A percentile compares a stretch with the other conserved stretches of the same genome.
Evolutionary conservation across 2,329 filamentous ascomycete genomes (phyloP).

Genomic region (Aspergillus awamori): DNA sequence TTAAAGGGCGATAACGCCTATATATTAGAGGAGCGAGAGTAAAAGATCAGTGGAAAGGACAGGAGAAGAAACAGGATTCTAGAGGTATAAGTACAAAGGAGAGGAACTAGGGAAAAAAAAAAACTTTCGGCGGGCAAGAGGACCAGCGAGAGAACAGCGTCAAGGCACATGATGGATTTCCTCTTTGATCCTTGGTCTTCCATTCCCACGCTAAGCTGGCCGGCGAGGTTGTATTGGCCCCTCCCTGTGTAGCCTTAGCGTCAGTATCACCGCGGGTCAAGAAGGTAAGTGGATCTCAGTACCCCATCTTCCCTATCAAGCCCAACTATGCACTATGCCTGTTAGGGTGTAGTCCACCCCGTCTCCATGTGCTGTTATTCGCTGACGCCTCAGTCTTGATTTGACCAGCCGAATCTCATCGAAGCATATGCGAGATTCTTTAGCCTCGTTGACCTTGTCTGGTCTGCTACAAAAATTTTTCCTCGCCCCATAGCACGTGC

Average conservation of each 20-base stretch:
- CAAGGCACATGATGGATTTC: conserved; percentile 5
- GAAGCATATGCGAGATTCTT: not conserved
- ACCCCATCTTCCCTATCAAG: conserved; percentile 6
- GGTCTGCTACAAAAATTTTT: not conserved
- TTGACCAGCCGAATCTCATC: conserved; percentile 6
- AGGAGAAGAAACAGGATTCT: not conserved
- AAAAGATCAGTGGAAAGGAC: not conserved
- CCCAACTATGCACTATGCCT: not conserved
- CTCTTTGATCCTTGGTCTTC: conserved; percentile 7
- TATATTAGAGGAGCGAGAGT: not conserved
- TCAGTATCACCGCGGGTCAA: conserved; percentile 3
- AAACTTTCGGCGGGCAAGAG: not conserved
- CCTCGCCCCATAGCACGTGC: not conserved
- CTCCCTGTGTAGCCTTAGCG: conserved; percentile 7
- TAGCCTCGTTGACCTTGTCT: not conserved
- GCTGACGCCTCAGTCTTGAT: not conserved
- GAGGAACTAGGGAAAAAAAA: not conserved
- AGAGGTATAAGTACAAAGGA: not conserved
- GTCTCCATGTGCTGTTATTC: not conserved
- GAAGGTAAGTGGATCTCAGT: not conserved
- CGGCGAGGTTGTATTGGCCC: conserved; percentile 8
- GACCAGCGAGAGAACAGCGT: not conserved
- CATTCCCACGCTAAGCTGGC: not conserved
- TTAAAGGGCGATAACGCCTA: no score
- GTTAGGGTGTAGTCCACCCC: not conserved